Base-by-base conservation (phyloP, 345 rosid species). In the Pugionium dolabratum region DNA sequence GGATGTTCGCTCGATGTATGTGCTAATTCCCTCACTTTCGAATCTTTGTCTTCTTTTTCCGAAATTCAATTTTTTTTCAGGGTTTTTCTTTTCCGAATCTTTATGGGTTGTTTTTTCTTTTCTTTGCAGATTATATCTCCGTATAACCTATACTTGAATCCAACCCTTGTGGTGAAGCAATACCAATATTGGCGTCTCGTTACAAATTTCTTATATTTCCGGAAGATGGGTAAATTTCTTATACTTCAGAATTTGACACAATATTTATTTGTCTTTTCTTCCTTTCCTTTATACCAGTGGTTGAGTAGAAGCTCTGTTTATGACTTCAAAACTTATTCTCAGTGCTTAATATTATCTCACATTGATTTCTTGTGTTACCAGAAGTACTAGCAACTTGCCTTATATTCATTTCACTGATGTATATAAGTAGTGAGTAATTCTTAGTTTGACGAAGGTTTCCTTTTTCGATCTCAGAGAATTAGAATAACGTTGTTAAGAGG, bases 181-280 rank as follows among this genome's bases (percentile, higher is more conserved):
- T 89, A 86, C 78, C 91, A 95, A 69, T 79, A 87, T 75, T 95
- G 99, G 99, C 97, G 99, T 75, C 99, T 95, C 60, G 42, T 95
- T 69, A 95, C 99, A 34, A 95, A 95, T 76, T 95, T 95, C 81
- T 74, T 95, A 54, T 95, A 87, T 82, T 95, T 91, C 82, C 84
- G 98, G 36, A 89, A 88, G 77, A 88, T 90, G 97, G 97, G 99
- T 84, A 81, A 73, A 27, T 33, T 76, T 49, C 61, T 51, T 7
- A 4, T 0, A 4, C 40, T 35, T 34, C 50, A 34, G 4, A 4
- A 54, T 3, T 52, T 35, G 46, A 10, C 18, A 26, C 57, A 10
- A 4, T 5, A 18, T 46, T 51, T 32, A 30, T 56, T 48, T 40
- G 10, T 7, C 30, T 32, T 60, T 47, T 28, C 7, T 29, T 9